Percentiles rank a stretch among this genome's conserved stretches.
Conservation (phyloP, 176 grass and related monocot genomes). For the Tillandsia fasciculata region DNA sequence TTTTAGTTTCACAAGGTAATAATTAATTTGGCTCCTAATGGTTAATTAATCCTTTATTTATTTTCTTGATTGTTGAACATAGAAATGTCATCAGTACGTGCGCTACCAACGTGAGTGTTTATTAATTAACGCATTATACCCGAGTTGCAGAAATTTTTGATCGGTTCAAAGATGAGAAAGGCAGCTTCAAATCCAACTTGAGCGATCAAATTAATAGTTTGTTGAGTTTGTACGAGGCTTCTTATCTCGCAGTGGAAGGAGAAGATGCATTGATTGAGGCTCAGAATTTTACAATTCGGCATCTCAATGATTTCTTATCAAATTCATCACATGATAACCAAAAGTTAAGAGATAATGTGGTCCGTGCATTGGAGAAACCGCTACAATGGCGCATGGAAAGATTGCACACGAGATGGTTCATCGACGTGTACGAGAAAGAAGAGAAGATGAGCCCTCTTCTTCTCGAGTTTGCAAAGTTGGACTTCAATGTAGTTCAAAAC, state of each 20-base stretch:
- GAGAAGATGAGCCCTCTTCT: slow-evolving; percentile 5
- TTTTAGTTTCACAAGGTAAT: slow-evolving; percentile 20
- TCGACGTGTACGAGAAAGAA: slow-evolving; percentile 14
- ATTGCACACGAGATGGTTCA: slow-evolving; percentile 18
- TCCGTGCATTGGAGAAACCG: slow-evolving; percentile 20
- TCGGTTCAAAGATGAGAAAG: too few relatives aligned
- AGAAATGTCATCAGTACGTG: not conserved
- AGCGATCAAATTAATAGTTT: slow-evolving; percentile 3
- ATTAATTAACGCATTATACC: not conserved
- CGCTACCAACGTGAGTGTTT: not conserved
- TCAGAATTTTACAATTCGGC: slow-evolving; percentile 13
- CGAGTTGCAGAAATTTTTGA: too few relatives aligned
- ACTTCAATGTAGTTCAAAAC: slow-evolving; percentile 28
- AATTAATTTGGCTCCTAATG: too few relatives aligned
- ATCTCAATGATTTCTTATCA: slow-evolving; percentile 15
- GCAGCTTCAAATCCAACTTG: too few relatives aligned
- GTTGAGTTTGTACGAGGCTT: slow-evolving; percentile 22
- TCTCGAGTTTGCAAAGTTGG: slow-evolving; percentile 23
- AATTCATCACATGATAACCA: not conserved
- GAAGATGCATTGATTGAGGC: slow-evolving; percentile 19
- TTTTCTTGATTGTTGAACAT: not conserved
- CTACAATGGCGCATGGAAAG: slow-evolving; percentile 24
- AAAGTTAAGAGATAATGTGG: slow-evolving; percentile 1
- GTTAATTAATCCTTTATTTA: too few relatives aligned
- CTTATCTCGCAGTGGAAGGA: slow-evolving; percentile 18